Evolutionary conservation across 805 yeast species (phyloP), one percentile per base, ranked within the genome.

Genomic region (Blastobotrys attinorum): DNA sequence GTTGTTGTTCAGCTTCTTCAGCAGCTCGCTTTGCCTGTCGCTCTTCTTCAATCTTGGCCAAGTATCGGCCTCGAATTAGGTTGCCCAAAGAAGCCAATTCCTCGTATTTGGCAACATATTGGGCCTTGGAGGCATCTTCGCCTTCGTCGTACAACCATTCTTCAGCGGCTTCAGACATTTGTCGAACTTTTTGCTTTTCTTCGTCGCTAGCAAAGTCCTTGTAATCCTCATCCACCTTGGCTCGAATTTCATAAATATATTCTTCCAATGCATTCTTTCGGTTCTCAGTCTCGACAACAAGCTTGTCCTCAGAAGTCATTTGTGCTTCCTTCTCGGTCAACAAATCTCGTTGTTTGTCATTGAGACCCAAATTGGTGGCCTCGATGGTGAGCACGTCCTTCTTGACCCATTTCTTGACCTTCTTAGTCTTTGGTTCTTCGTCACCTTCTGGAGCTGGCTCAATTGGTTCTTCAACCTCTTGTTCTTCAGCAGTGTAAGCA

Each of bases 111-210:
- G 98, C 97, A 69, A 94, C 81, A 76, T 90, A 92, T 66, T 83
- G 86, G 58, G 92, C 98, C 79, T 92, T 89, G 61, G 89, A 76
- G 51, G 97, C 78, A 67, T 92, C 99, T 64, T 85, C 88, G 62
- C 97, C 97, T 46, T 88, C 98, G 50, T 84, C 95, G 69, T 92
- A 92, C 61, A 92, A 79, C 99, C 99, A 92, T 63, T 90, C 96
- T 76, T 92, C 98, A 54, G 97, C 79, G 66, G 80, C 82, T 61
- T 74, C 64, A 63, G 92, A 76, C 75, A 83, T 75, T 48, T 70
- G 83, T 40, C 76, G 65, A 60, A 92, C 75, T 62, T 76, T 83
- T 52, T 70, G 71, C 78, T 90, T 90, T 77, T 92, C 98, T 60
- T 79, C 87, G 48, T 83, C 94, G 54, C 83, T 75, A 46, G 97